Evolutionary conservation across 257 asterid species (phyloP).

Genomic region (Misopates orontium): DNA sequence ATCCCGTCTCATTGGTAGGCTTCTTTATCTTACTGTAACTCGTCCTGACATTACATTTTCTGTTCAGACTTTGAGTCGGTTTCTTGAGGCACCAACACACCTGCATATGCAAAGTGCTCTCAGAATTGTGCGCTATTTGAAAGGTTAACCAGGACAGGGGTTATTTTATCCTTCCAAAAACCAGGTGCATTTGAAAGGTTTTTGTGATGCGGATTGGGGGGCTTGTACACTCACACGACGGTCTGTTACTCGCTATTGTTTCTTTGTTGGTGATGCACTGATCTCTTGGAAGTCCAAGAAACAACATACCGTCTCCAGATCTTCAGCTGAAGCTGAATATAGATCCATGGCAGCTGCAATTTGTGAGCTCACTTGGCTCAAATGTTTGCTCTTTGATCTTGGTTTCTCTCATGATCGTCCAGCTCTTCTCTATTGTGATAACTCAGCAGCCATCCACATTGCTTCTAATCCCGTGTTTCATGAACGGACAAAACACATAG

Average conservation of each 20-base stretch:
- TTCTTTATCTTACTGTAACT: neutral
- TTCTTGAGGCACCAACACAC: neutral
- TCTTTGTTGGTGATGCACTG: neutral
- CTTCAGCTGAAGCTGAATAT: conserved; percentile 15
- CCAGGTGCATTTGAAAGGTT: neutral
- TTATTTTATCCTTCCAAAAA: neutral
- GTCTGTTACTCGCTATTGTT: neutral
- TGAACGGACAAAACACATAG: no score
- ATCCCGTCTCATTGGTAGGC: neutral
- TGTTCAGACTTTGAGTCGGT: neutral
- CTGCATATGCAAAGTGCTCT: neutral
- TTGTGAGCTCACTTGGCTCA: conserved; percentile 8
- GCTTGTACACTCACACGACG: neutral
- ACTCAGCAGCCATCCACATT: neutral
- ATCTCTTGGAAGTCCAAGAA: conserved; percentile 13
- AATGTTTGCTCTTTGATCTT: neutral
- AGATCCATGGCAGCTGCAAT: neutral
- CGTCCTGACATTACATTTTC: no score
- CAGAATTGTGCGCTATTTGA: conserved; percentile 6
- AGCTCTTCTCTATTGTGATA: neutral
- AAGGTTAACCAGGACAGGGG: conserved; percentile 7
- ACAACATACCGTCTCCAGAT: neutral
- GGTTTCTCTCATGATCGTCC: neutral
- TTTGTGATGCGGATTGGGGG: conserved; percentile 12
- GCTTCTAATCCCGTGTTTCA: no score